Percentiles rank a stretch among this genome's conserved stretches.
These are phyloP conservation scores for Pichia sp. DNA, from an alignment of 1,139 yeast genomes.

Conservation along the genomic window DNA sequence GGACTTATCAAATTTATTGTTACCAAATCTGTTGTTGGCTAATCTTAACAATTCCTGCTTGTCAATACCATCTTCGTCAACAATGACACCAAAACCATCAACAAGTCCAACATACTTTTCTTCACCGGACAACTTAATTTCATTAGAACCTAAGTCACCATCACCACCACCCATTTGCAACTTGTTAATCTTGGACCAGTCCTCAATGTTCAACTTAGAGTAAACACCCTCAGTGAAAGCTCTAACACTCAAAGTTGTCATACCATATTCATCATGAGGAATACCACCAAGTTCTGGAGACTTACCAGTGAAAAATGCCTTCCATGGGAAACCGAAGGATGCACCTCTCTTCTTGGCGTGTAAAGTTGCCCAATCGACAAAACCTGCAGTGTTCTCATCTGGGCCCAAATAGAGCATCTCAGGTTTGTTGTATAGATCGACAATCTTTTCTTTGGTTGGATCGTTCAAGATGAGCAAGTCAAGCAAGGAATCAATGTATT, in stretches of 20 bases:
- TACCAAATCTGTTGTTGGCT: constrained; percentile 73
- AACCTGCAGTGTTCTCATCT: constrained; percentile 95
- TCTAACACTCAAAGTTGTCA: constrained; percentile 94
- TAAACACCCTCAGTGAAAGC: constrained; percentile 87
- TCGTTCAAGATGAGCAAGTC: constrained; percentile 68
- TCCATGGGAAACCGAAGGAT: constrained; percentile 93
- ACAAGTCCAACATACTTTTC: constrained; percentile 85
- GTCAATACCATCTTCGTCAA: constrained; percentile 85
- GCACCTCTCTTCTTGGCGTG: constrained; percentile 94
- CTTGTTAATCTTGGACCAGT: constrained; percentile 55
- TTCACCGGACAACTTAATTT: constrained; percentile 69
- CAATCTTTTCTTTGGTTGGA: constrained; percentile 70
- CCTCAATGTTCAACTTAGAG: constrained; percentile 58
- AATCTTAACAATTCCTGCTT: constrained; percentile 70
- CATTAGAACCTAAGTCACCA: constrained; percentile 96
- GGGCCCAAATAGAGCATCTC: constrained; percentile 97
- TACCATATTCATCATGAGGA: constrained; percentile 97
- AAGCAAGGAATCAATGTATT: constrained; percentile 85
- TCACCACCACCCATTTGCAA: constrained; percentile 99
- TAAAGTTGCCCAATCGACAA: constrained; percentile 97
- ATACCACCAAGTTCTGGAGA: constrained; percentile 91
- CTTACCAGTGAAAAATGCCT: constrained; percentile 96
- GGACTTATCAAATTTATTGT: constrained; percentile 58
- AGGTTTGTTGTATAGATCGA: constrained; percentile 74
- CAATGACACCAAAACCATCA: constrained; percentile 94